Evolutionary conservation across 2,329 filamentous ascomycete species (phyloP), one percentile per base, ranked within the genome.

Genomic region (Chrysoporthe austroafricana): DNA sequence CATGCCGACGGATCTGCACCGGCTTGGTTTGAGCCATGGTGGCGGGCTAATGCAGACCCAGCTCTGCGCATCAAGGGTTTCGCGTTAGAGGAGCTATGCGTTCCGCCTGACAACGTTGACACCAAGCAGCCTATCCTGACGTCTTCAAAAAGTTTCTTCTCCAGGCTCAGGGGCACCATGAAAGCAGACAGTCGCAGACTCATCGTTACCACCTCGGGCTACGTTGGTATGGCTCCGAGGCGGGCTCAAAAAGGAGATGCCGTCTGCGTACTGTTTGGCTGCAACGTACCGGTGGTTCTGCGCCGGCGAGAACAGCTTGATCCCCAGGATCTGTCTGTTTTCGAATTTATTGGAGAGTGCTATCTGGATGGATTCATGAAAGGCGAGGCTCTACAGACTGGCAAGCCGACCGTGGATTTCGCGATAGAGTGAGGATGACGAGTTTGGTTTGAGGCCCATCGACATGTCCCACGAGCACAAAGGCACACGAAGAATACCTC

Each of bases 361-460:
- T 68, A 62, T 32, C 1, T 68, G 63, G 63, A 68, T 54, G 66
- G 58, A 4, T 13, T 66, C 4, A 68, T 62, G 66, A 21, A 66
- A 3, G 66, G 63, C 36, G 66, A 66, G 18, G 66, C 58, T n/a
- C 21, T 68, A 34, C 9, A 1, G 16, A 34, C 60, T 9, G 57
- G 42, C 1, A 65, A 42, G 11, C 62, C 44, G 16, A 21, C 39
- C 4, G 21, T 57, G 39, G 48, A 65, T 26, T 62, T 68, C 34
- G 54, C 54, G 5, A 57, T 57, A 18, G 8, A 2, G 7, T 57
- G 32, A 57, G 34, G 21, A 14, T 26, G 26, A 6, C 50, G 8
- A 48, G 8, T 11, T 52, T 9, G 48, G 26, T 4, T 4, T 4
- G 3, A 6, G 48, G 21, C 48, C 5, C 48, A 52, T 26, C n/a